These are phyloP conservation scores for Sporothrix inflata DNA, from an alignment of 2,329 filamentous ascomycete genomes.

Conservation along the genomic window DNA sequence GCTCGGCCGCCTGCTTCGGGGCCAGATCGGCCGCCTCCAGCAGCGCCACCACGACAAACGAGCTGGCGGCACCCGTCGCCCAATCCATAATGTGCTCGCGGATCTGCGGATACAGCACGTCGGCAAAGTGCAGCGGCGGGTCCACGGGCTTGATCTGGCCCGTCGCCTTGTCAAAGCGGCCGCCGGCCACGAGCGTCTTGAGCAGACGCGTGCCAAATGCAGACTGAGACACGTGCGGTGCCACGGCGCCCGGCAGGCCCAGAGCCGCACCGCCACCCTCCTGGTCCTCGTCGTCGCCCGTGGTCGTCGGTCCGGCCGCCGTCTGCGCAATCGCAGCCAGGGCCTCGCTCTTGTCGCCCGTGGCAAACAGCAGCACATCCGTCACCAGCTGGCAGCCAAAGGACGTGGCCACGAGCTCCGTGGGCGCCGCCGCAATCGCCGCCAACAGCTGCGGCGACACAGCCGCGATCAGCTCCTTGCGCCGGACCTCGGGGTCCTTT, in stretches of 20 bases:
- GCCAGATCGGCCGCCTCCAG: slow-evolving; percentile 73
- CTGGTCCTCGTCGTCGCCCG: slow-evolving; percentile 47
- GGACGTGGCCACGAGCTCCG: slow-evolving; percentile 70
- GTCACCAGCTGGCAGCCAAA: slow-evolving; percentile 87
- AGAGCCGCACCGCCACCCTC: slow-evolving; percentile 48
- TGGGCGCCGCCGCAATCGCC: slow-evolving; percentile 69
- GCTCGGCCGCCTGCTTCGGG: slow-evolving; percentile 67
- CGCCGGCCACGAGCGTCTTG: slow-evolving; percentile 87
- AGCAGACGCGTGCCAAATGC: slow-evolving; percentile 77
- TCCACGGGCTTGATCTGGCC: slow-evolving; percentile 73
- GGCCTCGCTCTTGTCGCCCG: slow-evolving; percentile 76
- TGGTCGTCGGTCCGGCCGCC: slow-evolving; percentile 62
- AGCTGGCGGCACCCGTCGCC: slow-evolving; percentile 77
- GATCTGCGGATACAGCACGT: slow-evolving; percentile 80
- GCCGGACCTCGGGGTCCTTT: slow-evolving; percentile 78
- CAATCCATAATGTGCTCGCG: slow-evolving; percentile 74
- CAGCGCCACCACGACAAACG: slow-evolving; percentile 82
- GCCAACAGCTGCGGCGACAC: slow-evolving; percentile 76
- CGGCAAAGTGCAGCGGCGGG: slow-evolving; percentile 78
- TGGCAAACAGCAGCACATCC: slow-evolving; percentile 76
- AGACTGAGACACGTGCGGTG: slow-evolving; percentile 62
- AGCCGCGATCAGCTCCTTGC: slow-evolving; percentile 73
- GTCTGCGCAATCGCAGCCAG: slow-evolving; percentile 70
- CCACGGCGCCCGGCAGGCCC: slow-evolving; percentile 44
- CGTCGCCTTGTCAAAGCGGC: slow-evolving; percentile 75